Percentiles rank a stretch among this genome's conserved stretches.
Conservation (phyloP, 495 filamentous ascomycete species). For the Aspergillus avenaceus region DNA sequence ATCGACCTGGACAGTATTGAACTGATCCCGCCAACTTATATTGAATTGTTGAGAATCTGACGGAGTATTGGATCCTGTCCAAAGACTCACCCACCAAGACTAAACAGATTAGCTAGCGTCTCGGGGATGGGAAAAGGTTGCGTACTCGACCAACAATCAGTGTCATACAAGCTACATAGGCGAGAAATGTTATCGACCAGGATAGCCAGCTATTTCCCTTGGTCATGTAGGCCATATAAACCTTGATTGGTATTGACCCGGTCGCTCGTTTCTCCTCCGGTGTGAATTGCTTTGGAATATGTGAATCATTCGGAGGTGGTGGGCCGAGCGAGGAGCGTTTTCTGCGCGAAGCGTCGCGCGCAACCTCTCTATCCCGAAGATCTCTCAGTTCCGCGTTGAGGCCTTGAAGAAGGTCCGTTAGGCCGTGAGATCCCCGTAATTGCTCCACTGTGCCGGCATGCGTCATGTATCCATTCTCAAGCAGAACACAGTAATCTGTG, state of each 20-base stretch:
- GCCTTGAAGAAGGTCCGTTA: conserved; percentile 51
- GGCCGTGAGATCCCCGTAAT: conserved; percentile 43
- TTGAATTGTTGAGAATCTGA: no score
- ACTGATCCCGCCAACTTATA: no score
- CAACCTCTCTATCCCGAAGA: conserved; percentile 15
- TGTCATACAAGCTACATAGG: conserved; percentile 49
- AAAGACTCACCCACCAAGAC: conserved; percentile 65
- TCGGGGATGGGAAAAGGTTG: background rate
- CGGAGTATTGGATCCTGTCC: conserved; percentile 42
- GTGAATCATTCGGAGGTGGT: conserved; percentile 4
- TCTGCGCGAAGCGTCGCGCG: background rate
- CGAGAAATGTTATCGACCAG: conserved; percentile 53
- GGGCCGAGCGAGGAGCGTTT: conserved; percentile 12
- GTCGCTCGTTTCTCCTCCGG: conserved; percentile 64
- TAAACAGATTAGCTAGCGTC: conserved; percentile 23
- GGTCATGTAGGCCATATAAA: conserved; percentile 62
- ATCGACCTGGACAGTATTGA: background rate
- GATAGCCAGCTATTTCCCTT: conserved; percentile 59
- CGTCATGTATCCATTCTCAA: conserved; percentile 60
- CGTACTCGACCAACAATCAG: conserved; percentile 45
- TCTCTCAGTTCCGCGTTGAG: conserved; percentile 44
- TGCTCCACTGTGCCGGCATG: conserved; percentile 48
- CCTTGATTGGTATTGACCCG: conserved; percentile 54
- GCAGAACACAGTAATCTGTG: conserved; percentile 64
- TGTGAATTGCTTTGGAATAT: conserved; percentile 56